A percentile compares a stretch with the other conserved stretches of the same genome.
Conservation (phyloP, 768 basidiomycete species). For the Cystofilobasidium macerans region DNA sequence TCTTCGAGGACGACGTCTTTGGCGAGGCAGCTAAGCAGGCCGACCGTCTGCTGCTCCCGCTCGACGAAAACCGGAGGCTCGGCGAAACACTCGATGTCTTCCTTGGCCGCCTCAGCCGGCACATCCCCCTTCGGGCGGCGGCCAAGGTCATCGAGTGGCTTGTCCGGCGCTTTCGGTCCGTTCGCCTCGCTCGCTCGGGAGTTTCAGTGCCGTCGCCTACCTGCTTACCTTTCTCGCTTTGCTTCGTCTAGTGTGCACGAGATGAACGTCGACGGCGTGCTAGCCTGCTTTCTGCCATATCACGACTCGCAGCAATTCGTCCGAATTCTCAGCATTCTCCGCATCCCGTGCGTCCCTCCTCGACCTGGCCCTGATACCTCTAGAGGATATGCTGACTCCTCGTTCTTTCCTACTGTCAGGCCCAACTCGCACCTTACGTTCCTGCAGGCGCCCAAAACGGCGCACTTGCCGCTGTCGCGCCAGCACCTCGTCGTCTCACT, state of each 20-base stretch:
- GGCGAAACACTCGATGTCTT: slow-evolving; percentile 53
- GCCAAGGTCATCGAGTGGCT: slow-evolving; percentile 89
- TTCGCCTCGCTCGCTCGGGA: background rate
- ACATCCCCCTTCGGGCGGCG: slow-evolving; percentile 67
- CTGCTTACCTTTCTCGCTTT: slow-evolving; percentile 3
- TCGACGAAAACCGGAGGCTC: slow-evolving; percentile 54
- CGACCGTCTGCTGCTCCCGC: slow-evolving; percentile 66
- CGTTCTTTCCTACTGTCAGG: background rate
- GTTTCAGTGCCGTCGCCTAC: background rate
- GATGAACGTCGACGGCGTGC: slow-evolving; percentile 69
- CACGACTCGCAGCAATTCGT: slow-evolving; percentile 89
- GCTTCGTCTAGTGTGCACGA: slow-evolving; percentile 61
- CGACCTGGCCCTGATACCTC: slow-evolving; percentile 27
- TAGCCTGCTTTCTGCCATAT: slow-evolving; percentile 81
- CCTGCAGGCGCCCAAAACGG: slow-evolving; percentile 62
- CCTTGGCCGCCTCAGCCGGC: slow-evolving; percentile 61
- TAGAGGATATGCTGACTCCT: background rate
- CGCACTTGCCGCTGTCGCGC: slow-evolving; percentile 63
- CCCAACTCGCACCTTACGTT: slow-evolving; percentile 46
- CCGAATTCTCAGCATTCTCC: slow-evolving; percentile 79
- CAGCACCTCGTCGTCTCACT: slow-evolving; percentile 55
- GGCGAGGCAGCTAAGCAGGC: slow-evolving; percentile 60
- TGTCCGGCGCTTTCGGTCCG: slow-evolving; percentile 77
- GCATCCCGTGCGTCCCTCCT: slow-evolving; percentile 50
- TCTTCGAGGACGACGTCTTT: slow-evolving; percentile 63